Percentiles rank a stretch among this genome's conserved stretches.
Evolutionary conservation across 208 protist genomes (phyloP).

Genomic region (Leptomonas pyrrhocoris): DNA sequence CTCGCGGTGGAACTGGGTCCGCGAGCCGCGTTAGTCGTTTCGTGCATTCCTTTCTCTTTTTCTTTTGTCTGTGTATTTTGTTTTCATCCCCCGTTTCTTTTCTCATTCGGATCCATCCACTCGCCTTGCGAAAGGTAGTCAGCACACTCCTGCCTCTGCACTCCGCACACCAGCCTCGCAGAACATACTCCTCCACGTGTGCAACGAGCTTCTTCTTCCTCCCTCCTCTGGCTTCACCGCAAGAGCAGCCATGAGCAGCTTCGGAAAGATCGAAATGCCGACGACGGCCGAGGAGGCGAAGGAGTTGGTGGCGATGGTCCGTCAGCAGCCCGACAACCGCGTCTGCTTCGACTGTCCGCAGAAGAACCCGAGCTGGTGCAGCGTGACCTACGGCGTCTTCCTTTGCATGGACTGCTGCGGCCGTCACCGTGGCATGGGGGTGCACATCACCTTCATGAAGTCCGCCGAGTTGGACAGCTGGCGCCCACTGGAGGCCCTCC

Average conservation of each 20-base stretch:
- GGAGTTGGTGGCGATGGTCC: conserved; percentile 58
- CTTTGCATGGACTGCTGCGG: conserved; percentile 97
- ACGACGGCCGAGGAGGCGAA: conserved; percentile 79
- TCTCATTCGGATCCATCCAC: too few species aligned
- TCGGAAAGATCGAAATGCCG: conserved; percentile 35
- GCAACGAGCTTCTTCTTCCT: too few species aligned
- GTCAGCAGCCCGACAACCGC: conserved; percentile 80
- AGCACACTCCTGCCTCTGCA: too few species aligned
- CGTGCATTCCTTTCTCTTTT: too few species aligned
- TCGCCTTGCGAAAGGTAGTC: too few species aligned
- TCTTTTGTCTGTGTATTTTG: too few species aligned
- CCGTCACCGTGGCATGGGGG: conserved; percentile 94
- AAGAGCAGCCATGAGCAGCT: conserved; percentile 14
- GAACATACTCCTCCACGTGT: too few species aligned
- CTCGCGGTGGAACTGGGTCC: too few species aligned
- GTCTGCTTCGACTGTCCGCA: conserved; percentile 96
- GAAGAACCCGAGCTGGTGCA: conserved; percentile 97
- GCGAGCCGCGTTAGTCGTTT: too few species aligned
- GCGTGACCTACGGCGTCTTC: conserved; percentile 96
- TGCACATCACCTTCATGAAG: conserved; percentile 97
- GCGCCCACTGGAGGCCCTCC: conserved; percentile 77
- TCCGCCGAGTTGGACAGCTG: conserved; percentile 92
- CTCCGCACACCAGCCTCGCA: too few species aligned
- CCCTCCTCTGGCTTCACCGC: not conserved
- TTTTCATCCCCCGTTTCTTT: too few species aligned